Percentiles rank a stretch among this genome's conserved stretches.
Evolutionary conservation across 1,284 basidiomycete species (phyloP).

Genomic region (Fomitopsis schrenkii): DNA sequence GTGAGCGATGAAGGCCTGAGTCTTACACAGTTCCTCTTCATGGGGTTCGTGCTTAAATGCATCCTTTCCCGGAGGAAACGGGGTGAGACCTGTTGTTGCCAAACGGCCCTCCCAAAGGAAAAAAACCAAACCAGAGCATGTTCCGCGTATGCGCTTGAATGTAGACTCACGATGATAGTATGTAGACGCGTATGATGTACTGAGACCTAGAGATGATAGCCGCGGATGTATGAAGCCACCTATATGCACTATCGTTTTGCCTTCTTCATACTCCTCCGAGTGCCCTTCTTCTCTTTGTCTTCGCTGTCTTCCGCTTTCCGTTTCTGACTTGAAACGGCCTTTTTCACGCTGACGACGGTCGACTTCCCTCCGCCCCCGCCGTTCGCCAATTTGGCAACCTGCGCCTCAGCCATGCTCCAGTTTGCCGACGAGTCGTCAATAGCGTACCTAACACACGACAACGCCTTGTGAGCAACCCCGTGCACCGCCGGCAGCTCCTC

Average conservation of each 20-base stretch:
- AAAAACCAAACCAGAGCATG: neutral
- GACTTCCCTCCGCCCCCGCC: constrained; percentile 42
- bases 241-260: constrained; percentile 39
- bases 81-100: neutral
- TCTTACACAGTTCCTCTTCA: neutral
- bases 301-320: constrained; percentile 48
- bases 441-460: constrained; percentile 56
- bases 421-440: constrained; percentile 70
- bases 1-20: neutral
- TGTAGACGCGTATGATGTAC: neutral
- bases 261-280: constrained; percentile 55
- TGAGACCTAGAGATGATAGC: too few relatives aligned
- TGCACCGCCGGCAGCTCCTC: neutral
- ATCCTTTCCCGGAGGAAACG: neutral
- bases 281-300: constrained; percentile 47
- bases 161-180: neutral
- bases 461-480: constrained; percentile 19
- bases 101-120: neutral
- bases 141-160: neutral
- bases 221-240: neutral
- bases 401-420: constrained; percentile 71
- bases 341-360: constrained; percentile 77
- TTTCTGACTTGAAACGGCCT: constrained; percentile 50
- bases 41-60: neutral
- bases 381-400: constrained; percentile 50